Evolutionary conservation across 441 rosid species (phyloP).

Genomic region (Pelargonium exstipulatum): DNA sequence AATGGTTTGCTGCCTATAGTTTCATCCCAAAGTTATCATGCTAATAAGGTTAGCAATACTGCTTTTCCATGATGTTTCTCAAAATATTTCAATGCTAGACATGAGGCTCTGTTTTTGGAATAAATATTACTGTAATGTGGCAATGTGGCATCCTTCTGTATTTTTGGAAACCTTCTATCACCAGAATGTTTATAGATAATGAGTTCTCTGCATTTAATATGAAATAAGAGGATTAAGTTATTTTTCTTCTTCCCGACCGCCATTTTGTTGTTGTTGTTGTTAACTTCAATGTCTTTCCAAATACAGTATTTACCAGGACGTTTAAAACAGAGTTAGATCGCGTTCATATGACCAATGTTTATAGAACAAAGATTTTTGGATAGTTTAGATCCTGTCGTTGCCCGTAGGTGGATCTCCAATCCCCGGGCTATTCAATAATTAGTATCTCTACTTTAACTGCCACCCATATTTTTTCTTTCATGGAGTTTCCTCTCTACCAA

Average conservation of each 20-base stretch:
- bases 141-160: not conserved
- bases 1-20: no score
- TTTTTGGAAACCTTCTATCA: not conserved
- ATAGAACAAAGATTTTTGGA: not conserved
- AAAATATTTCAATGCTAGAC: not conserved
- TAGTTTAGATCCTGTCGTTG: not conserved
- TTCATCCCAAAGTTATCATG: no score
- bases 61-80: not conserved
- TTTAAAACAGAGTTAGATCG: not conserved
- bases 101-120: not conserved
- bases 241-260: no score
- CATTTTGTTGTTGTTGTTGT: not conserved
- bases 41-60: no score
- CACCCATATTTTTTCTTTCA: not conserved
- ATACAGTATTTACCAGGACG: not conserved
- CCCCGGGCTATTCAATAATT: not conserved
- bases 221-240: not conserved
- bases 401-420: not conserved
- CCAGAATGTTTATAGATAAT: not conserved
- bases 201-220: not conserved
- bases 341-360: not conserved
- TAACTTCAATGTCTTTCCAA: not conserved
- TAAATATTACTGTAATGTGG: not conserved
- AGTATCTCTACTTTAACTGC: not conserved
- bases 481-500: not conserved